Evolutionary conservation across 176 grass and related monocot genomes (phyloP).

Genomic region (Olyra latifolia): DNA sequence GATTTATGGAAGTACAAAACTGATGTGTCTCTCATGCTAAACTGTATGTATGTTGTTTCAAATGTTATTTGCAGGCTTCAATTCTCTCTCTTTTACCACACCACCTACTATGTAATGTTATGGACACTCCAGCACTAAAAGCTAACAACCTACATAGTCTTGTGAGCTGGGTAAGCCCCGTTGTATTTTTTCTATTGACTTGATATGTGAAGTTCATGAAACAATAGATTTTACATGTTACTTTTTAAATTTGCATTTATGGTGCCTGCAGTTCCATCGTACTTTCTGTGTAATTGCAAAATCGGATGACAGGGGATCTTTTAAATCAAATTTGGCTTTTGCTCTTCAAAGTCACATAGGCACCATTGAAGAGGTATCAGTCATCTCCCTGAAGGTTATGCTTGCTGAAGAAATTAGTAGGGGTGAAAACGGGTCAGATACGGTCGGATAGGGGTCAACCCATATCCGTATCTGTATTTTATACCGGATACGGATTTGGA

Average conservation of each 20-base stretch:
- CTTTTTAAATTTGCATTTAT: constrained; percentile 33
- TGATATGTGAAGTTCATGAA: neutral
- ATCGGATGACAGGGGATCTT: constrained; percentile 60
- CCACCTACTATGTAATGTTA: constrained; percentile 52
- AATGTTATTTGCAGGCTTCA: constrained; percentile 69
- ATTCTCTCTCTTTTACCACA: constrained; percentile 82
- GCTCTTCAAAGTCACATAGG: constrained; percentile 76
- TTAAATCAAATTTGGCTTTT: constrained; percentile 79
- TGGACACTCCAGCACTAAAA: constrained; percentile 59
- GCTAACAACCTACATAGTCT: constrained; percentile 56
- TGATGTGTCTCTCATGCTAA: constrained; percentile 21
- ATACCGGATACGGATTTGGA: too few relatives aligned
- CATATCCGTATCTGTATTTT: too few relatives aligned
- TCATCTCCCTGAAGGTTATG: neutral
- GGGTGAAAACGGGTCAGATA: too few relatives aligned
- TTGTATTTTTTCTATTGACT: neutral
- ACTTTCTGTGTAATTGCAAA: constrained; percentile 66
- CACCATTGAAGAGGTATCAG: constrained; percentile 81
- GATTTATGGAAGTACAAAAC: neutral
- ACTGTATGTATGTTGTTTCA: neutral
- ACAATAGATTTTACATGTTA: neutral
- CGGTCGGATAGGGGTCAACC: too few relatives aligned
- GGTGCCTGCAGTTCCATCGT: constrained; percentile 72
- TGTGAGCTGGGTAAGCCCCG: constrained; percentile 73
- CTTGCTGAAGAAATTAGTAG: constrained; percentile 25